Conservation (phyloP, 441 rosid genomes). For the Populus hybrid region DNA sequence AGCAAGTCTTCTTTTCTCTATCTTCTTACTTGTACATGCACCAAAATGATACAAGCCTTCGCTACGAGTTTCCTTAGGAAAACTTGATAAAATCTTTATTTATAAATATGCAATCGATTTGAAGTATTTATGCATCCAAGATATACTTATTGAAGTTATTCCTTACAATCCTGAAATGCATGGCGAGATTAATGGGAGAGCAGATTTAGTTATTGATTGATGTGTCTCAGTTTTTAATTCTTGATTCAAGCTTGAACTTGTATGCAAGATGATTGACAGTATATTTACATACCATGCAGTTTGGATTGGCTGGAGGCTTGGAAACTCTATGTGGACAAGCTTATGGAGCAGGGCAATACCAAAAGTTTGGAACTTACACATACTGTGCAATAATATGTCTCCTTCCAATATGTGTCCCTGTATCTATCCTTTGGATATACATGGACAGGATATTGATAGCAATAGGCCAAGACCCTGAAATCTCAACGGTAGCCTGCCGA, state of each 20-base stretch:
- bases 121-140: too few relatives aligned
- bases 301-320: slow-evolving; percentile 51
- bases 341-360: slow-evolving; percentile 53
- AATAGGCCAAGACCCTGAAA: slow-evolving; percentile 44
- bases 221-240: background rate
- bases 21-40: background rate
- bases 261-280: background rate
- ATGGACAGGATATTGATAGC: slow-evolving; percentile 49
- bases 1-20: slow-evolving; percentile 10
- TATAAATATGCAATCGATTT: too few relatives aligned
- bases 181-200: background rate
- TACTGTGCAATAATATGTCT: slow-evolving; percentile 41
- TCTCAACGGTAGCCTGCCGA: slow-evolving; percentile 40
- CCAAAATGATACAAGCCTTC: background rate
- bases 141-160: too few relatives aligned
- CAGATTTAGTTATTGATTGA: background rate
- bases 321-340: slow-evolving; percentile 75
- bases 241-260: background rate
- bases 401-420: slow-evolving; percentile 36
- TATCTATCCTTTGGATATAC: slow-evolving; percentile 47
- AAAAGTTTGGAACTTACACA: slow-evolving; percentile 40
- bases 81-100: too few relatives aligned
- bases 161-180: background rate
- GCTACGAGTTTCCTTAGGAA: background rate
- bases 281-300: slow-evolving; percentile 24